Percentiles rank a stretch among this genome's conserved stretches.
phyloP scores from a whole-genome alignment of 208 protist genomes.

The Wallacemonas sp. region DNA sequence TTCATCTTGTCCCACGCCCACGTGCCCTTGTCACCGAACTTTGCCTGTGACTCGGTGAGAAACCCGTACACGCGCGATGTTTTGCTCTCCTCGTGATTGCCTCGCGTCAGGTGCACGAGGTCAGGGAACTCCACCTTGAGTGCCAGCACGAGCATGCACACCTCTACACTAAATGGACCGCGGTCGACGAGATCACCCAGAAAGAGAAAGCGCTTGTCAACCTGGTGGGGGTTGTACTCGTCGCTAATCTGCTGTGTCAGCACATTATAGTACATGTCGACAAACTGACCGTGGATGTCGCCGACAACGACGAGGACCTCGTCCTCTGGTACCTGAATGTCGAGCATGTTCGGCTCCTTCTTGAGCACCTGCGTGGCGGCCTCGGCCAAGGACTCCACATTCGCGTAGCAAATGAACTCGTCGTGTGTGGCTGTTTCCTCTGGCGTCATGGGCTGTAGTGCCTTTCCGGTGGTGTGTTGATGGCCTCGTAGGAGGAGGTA shows the following conservation, averaged over 20 bases:
- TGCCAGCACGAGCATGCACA: constrained; percentile 77
- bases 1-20: constrained; percentile 77
- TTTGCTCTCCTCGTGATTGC: constrained; percentile 87
- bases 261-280: constrained; percentile 64
- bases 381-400: constrained; percentile 11
- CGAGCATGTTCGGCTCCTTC: constrained; percentile 39
- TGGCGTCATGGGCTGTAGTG: background rate
- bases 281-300: constrained; percentile 83
- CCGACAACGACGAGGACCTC: constrained; percentile 80
- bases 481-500: constrained; percentile 29
- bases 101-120: constrained; percentile 78
- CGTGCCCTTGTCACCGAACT: constrained; percentile 42
- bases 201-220: constrained; percentile 90
- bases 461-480: constrained; percentile 9
- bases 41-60: constrained; percentile 49
- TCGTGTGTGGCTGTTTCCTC: background rate
- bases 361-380: constrained; percentile 38
- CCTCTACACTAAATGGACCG: constrained; percentile 50
- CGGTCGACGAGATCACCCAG: constrained; percentile 99
- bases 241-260: constrained; percentile 39
- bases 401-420: constrained; percentile 7
- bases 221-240: constrained; percentile 17
- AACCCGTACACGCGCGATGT: constrained; percentile 79
- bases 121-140: constrained; percentile 81
- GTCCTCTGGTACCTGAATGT: constrained; percentile 30